phyloP scores from a whole-genome alignment of 2,329 filamentous ascomycete genomes.

The Didymella pomorum region DNA sequence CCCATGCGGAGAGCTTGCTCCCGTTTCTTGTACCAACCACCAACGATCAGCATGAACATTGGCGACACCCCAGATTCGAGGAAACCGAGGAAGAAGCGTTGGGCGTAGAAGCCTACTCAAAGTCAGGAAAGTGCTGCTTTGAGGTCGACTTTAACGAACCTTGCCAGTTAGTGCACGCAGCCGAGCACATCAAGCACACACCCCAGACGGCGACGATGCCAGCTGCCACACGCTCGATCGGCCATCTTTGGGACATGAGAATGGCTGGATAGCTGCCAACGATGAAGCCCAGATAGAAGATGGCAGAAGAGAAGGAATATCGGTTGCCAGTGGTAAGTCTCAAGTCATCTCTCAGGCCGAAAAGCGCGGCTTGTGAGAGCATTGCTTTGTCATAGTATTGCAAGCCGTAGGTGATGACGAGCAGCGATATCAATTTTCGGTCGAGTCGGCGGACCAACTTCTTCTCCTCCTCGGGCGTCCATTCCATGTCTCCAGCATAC shows the following conservation, averaged over 20 bases:
- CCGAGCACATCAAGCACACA: slow-evolving; percentile 45
- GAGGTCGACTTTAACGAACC: background rate
- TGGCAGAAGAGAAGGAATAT: slow-evolving; percentile 54
- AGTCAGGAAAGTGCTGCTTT: background rate
- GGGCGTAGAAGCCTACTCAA: slow-evolving; percentile 54
- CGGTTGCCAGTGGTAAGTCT: slow-evolving; percentile 49
- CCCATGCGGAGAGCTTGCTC: slow-evolving; percentile 71
- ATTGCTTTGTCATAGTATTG: slow-evolving; percentile 55
- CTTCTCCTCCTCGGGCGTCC: slow-evolving; percentile 55
- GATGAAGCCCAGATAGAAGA: slow-evolving; percentile 60
- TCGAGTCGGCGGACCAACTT: slow-evolving; percentile 37
- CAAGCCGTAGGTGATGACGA: slow-evolving; percentile 39
- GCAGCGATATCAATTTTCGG: slow-evolving; percentile 33
- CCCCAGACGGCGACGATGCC: slow-evolving; percentile 55
- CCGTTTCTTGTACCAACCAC: slow-evolving; percentile 60
- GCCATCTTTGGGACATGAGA: slow-evolving; percentile 56
- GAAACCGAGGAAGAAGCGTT: slow-evolving; percentile 62
- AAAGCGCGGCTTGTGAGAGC: slow-evolving; percentile 58
- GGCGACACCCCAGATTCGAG: slow-evolving; percentile 65
- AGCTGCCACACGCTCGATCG: slow-evolving; percentile 58
- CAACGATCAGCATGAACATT: slow-evolving; percentile 54
- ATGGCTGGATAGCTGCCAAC: slow-evolving; percentile 58
- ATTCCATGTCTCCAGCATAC: slow-evolving; percentile 54
- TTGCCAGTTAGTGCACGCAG: slow-evolving; percentile 57
- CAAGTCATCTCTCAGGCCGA: slow-evolving; percentile 42